Base-by-base conservation (phyloP, 2,329 filamentous ascomycete genomes). In the Aspergillus bombycis region DNA sequence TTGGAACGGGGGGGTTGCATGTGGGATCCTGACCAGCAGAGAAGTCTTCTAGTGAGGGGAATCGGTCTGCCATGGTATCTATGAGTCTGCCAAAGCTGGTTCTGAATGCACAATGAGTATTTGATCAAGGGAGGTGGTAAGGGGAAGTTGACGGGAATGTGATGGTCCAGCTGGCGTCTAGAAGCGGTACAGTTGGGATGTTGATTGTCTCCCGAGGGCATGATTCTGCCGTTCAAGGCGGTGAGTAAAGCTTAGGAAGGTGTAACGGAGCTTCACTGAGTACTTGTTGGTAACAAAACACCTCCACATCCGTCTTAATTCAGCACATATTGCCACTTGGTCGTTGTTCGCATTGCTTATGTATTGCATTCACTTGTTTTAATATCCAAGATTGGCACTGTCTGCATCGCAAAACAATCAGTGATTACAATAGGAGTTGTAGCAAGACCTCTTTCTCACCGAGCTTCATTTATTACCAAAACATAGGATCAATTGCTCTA, bases 21-120 rank as follows among this genome's bases (percentile, higher is more conserved):
- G 65, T 67, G 64, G 67, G 64, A 69, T 70, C 73, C 80, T 74
- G 76, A 80, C 85, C 84, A 65, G 82, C 83, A 77, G 91, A 89
- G 75, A 93, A 91, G 74, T 93, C 91, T 78, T 93, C 91, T 71
- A 93, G 81, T 53, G 91, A 92, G 71, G 91, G 91, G 78, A 93
- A 93, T 73, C 90, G 84, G 80, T 93, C 90, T 56, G 91, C 91
- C 91, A 93, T 93, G 21, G 61, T 81, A 65, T 58, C 10, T 66
- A 59, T 60, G n/a, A 52, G 38, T 34, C 14, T 30, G 14, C 14
- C 16, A n/a, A 14, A 14, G 11, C n/a, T 41, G n/a, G 16, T 1
- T 59, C 1, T 32, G 32, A 9, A 36, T 41, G 21, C 45, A 65
- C 12, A 45, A 48, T 59, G 43, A 32, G 16, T 55, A 55, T 58